Conservation (phyloP, 2,329 filamentous ascomycete species). For the Biscogniauxia mediterranea region DNA sequence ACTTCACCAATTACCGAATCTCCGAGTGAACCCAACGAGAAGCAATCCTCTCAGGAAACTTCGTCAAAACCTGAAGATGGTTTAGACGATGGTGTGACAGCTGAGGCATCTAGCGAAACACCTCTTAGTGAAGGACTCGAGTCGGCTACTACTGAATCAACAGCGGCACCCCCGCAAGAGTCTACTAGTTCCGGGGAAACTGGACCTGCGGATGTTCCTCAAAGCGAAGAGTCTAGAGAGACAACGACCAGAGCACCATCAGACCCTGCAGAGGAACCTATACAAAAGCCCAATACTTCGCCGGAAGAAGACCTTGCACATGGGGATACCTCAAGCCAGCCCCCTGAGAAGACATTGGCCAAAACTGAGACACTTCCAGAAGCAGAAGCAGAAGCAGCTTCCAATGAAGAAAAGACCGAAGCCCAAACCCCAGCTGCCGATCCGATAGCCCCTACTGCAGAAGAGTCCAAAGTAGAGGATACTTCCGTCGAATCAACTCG, state of each 20-base stretch:
- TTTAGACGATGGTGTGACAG: background rate
- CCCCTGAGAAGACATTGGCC: background rate
- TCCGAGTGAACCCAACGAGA: background rate
- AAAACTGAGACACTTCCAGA: background rate
- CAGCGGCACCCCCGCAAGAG: background rate
- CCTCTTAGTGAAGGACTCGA: background rate
- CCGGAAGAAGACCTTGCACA: conserved; percentile 5
- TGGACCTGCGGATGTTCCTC: background rate
- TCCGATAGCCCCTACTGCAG: background rate
- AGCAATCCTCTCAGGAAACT: background rate
- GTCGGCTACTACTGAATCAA: background rate
- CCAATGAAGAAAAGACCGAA: background rate
- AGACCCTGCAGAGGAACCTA: background rate
- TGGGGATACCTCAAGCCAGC: background rate
- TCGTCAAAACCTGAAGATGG: background rate
- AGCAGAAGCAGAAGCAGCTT: background rate
- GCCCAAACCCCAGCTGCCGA: background rate
- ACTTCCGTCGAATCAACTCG: background rate
- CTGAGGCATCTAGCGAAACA: background rate
- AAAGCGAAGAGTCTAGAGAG: conserved; percentile 4
- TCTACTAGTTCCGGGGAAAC: background rate
- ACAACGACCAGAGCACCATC: conserved; percentile 1
- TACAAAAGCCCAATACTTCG: background rate
- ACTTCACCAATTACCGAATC: background rate
- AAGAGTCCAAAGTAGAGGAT: background rate